Evolutionary conservation across 306 rosid genomes (phyloP), one percentile per base, ranked within the genome.

Genomic region (Begonia fuchsioides): DNA sequence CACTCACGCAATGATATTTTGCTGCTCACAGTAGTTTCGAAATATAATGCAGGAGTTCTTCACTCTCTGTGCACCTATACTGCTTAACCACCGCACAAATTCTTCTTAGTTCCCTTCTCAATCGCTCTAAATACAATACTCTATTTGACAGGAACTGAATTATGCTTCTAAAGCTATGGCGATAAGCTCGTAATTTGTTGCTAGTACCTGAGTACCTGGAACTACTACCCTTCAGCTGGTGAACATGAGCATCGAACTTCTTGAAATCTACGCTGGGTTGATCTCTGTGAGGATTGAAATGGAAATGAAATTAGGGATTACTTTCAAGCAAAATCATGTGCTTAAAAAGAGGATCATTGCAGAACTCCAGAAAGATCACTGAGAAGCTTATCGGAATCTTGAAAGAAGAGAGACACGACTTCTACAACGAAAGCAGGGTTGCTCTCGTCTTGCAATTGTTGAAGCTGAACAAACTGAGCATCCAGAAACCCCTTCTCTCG

Each of bases 351-450:
- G 60, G n/a, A 44, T 50, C 48, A 82, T 79, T 52, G 85, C 98
- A 92, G 54, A 59, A 93, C 79, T 62, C 61, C 55, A 51, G 93
- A 65, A 56, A 92, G 86, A 71, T 92, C 90, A 67, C 68, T 77
- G 60, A 92, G 92, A 71, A 92, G 94, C 81, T 73, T 86, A 69
- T 85, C 96, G 50, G 98, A 77, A 72, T 92, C 98, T 52, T 81
- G 90, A 73, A 82, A 92, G 81, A 92, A 92, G 54, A 92, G 87
- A 63, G 93, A 77, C 17, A 75, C 93, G 13, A 92, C 98, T 75
- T 92, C 98, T 61, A 68, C 74, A 6, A 92, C 98, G 67, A 92
- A 92, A 11, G 82, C 95, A 51, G 96, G 96, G 63, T 85, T 92
- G 73, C 72, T 85, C 62, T n/a, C n/a, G n/a, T n/a, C n/a, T n/a